A percentile compares a stretch with the other conserved stretches of the same genome.
These are phyloP conservation scores for sorghum (Sorghum bicolor) DNA, from an alignment of 176 grass and related monocot genomes.

Conservation along the genomic window DNA sequence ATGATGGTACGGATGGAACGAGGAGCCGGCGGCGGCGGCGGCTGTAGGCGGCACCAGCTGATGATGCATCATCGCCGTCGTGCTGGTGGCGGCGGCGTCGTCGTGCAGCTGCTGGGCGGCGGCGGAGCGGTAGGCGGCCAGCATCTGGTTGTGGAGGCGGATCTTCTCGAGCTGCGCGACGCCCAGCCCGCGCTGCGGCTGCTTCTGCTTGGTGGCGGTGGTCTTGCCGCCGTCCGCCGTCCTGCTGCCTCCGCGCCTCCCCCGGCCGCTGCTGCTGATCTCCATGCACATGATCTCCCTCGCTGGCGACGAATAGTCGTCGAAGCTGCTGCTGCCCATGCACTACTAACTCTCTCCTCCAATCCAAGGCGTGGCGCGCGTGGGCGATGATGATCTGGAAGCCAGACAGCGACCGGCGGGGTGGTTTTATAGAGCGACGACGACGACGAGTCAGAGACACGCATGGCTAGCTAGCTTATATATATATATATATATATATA, in stretches of 20 bases:
- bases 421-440: not conserved
- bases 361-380: not conserved
- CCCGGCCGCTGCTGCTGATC: slow-evolving; percentile 1
- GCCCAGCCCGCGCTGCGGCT: slow-evolving; percentile 56
- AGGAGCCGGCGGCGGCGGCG: too few relatives aligned
- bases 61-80: not conserved
- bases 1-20: slow-evolving; percentile 1
- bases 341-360: not conserved
- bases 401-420: slow-evolving; percentile 1
- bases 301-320: too few relatives aligned
- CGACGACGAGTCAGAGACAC: too few relatives aligned
- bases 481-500: too few relatives aligned
- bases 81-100: not conserved
- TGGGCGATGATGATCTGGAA: not conserved
- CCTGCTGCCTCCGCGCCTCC: slow-evolving; percentile 12
- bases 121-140: slow-evolving; percentile 34
- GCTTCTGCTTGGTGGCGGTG: slow-evolving; percentile 12
- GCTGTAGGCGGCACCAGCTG: not conserved
- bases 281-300: slow-evolving; percentile 44
- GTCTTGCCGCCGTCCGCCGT: not conserved
- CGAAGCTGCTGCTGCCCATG: slow-evolving; percentile 36
- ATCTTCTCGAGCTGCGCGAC: slow-evolving; percentile 58
- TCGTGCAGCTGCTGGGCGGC: too few relatives aligned
- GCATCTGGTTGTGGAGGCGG: slow-evolving; percentile 59
- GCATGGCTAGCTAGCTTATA: too few relatives aligned